Evolutionary conservation across 1,284 basidiomycete genomes (phyloP).

Genomic region (Marasmius tenuissimus): DNA sequence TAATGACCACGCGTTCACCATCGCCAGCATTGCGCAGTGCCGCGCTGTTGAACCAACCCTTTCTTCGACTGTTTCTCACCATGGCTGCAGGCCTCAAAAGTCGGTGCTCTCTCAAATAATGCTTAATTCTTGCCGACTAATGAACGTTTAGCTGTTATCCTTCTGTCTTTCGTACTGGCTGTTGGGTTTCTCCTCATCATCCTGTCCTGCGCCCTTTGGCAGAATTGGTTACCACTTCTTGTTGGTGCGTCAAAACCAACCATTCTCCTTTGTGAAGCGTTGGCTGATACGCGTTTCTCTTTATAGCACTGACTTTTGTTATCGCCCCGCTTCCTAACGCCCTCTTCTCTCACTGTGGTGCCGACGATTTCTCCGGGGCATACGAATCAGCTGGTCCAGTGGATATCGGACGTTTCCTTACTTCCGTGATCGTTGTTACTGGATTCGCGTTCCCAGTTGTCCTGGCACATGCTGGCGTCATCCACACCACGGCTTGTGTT

Average conservation of each 20-base stretch:
- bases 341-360: constrained; percentile 81
- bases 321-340: constrained; percentile 96
- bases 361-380: constrained; percentile 79
- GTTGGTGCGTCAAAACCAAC: constrained; percentile 74
- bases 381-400: constrained; percentile 62
- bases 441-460: constrained; percentile 94
- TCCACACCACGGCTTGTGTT: constrained; percentile 80
- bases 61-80: constrained; percentile 13
- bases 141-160: constrained; percentile 74
- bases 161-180: constrained; percentile 95
- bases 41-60: neutral
- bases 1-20: neutral
- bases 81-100: constrained; percentile 53
- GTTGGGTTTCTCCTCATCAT: constrained; percentile 97
- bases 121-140: constrained; percentile 4
- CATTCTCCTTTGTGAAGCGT: neutral
- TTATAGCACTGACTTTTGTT: constrained; percentile 88
- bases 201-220: constrained; percentile 94
- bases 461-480: constrained; percentile 90
- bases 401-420: constrained; percentile 91
- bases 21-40: neutral
- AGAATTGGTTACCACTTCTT: constrained; percentile 96
- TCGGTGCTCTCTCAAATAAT: constrained; percentile 19
- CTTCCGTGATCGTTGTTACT: constrained; percentile 85
- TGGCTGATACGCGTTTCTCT: neutral